Base-by-base conservation (phyloP, 331 rosid species). In the Malus hybrid region DNA sequence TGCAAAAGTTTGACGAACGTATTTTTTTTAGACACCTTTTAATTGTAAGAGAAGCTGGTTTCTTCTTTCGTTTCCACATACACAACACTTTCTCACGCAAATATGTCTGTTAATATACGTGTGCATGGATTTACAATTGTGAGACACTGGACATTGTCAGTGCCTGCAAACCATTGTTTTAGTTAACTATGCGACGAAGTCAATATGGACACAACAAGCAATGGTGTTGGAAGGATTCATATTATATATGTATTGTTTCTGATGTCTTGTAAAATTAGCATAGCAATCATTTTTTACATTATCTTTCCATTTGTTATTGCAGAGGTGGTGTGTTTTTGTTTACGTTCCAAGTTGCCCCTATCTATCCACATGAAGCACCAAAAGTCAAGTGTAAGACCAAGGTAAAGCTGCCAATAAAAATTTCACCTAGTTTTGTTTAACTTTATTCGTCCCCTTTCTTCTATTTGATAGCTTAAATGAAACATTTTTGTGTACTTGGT, bases 311-410 rank as follows among this genome's bases (percentile, higher is more conserved):
- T 66, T 33, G 63, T 58, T 56, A 66, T 84, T 15, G 55, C 77
- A 88, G 86, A 57, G 93, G 83, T 3, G 90, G 93, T 70, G 75
- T 81, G 8, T 88, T 86, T 83, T 30, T 78, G 73, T 86, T 86
- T 82, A 69, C 88, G 39, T 88, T 87, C 65, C 86, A 84, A 68
- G 90, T 88, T 74, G 79, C 88, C n/a, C 85, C 90, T 16, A 44
- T 78, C 78, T 88, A 84, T 58, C 88, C 90, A 48, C 86, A 87
- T 36, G 91, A 87, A 81, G 89, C 91, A 30, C 91, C 91, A 16
- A 87, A 87, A 63, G 91, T 87, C 65, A 87, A 87, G 84, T 83
- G 91, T 76, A 87, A 85, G 89, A 87, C 89, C 28, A 87, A 85
- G 91, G 91, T 87, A 82, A 48, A 12, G 20, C 57, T 52, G 57